Conservation (phyloP, 495 filamentous ascomycete species). For the Trichoderma gamsii region DNA sequence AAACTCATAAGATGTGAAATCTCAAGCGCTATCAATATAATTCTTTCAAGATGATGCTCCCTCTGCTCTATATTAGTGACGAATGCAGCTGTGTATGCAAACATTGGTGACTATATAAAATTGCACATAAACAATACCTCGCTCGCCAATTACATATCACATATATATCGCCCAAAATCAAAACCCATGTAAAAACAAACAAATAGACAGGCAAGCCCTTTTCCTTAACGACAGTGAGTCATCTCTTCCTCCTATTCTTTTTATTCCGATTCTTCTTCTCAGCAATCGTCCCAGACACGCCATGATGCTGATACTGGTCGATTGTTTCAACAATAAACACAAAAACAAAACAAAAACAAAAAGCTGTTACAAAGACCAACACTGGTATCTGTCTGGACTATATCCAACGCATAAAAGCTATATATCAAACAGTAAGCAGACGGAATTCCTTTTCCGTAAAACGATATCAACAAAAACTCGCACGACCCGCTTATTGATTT, state of each 20-base stretch:
- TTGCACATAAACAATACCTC: too few species aligned
- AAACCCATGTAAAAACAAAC: too few species aligned
- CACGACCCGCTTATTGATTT: not conserved
- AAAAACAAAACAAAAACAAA: not conserved
- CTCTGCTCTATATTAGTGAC: too few species aligned
- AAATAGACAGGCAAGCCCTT: too few species aligned
- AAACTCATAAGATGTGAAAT: too few species aligned
- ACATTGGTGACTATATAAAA: too few species aligned
- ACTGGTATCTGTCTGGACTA: not conserved
- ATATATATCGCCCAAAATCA: too few species aligned
- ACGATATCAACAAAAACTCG: not conserved
- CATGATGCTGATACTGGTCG: not conserved
- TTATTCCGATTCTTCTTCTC: not conserved
- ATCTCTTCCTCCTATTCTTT: not conserved
- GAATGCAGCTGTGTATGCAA: too few species aligned
- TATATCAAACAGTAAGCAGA: not conserved
- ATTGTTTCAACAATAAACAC: not conserved
- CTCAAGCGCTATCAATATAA: too few species aligned
- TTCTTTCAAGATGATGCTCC: too few species aligned
- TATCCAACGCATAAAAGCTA: not conserved
- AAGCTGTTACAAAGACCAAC: not conserved
- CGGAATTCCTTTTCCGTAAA: not conserved
- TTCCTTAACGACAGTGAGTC: too few species aligned
- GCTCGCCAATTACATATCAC: too few species aligned
- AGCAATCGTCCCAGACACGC: not conserved